Conservation (phyloP, 371 early-diverging fungal species). For the Coemansia sp. region DNA sequence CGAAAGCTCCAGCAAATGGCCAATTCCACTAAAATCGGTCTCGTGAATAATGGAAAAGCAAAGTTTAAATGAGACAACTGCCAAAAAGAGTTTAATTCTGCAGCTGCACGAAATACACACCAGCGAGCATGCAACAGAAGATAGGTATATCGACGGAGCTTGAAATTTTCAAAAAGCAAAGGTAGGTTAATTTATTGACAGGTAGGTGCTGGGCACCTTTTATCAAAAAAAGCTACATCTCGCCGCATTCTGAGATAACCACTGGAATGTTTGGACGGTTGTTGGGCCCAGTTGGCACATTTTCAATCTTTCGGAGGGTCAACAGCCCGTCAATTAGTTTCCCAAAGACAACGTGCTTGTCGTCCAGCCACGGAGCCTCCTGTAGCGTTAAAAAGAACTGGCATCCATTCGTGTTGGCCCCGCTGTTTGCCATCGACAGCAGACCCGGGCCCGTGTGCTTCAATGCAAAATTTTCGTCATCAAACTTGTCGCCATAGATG, state of each 20-base stretch:
- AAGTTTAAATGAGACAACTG: no score
- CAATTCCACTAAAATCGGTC: no score
- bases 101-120: no score
- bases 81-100: no score
- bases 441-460: constrained; percentile 87
- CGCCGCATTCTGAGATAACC: constrained; percentile 74
- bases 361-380: constrained; percentile 91
- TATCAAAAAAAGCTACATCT: constrained; percentile 36
- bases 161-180: no score
- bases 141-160: no score
- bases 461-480: constrained; percentile 78
- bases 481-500: constrained; percentile 91
- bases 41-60: no score
- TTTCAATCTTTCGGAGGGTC: constrained; percentile 90
- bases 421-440: constrained; percentile 98
- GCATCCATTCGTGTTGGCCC: constrained; percentile 92
- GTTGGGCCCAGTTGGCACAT: constrained; percentile 86
- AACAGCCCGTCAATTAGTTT: constrained; percentile 82
- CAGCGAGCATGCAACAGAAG: no score
- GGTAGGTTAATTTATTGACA: no score
- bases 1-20: no score
- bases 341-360: constrained; percentile 95
- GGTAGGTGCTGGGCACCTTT: not conserved
- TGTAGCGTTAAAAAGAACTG: constrained; percentile 57
- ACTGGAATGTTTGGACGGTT: constrained; percentile 89